Evolutionary conservation across 768 basidiomycete species (phyloP).

Genomic region (Crepidotus variabilis): DNA sequence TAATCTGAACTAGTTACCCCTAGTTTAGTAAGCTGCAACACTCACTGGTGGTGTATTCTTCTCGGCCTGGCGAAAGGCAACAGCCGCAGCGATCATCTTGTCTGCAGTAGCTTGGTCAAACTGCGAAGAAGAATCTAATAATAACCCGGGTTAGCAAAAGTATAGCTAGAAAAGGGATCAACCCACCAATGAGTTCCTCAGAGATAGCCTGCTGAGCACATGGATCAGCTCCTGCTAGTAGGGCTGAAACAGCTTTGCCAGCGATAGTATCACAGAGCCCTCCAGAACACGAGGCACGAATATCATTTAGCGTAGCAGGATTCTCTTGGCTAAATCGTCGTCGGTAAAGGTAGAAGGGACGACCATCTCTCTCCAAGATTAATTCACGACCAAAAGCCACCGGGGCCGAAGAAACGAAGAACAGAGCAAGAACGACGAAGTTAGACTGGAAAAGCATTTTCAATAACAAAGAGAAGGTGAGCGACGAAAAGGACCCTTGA

Average conservation of each 20-base stretch:
- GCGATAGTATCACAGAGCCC: slow-evolving; percentile 46
- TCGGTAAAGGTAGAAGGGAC: slow-evolving; percentile 43
- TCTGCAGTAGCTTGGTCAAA: slow-evolving; percentile 47
- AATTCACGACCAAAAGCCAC: slow-evolving; percentile 34
- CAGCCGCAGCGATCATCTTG: slow-evolving; percentile 49
- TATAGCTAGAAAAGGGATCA: neutral
- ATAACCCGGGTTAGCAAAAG: neutral
- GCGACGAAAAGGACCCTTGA: slow-evolving; percentile 13
- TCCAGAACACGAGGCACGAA: slow-evolving; percentile 44
- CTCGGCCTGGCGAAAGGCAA: slow-evolving; percentile 51
- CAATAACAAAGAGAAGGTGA: slow-evolving; percentile 7
- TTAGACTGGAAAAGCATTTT: slow-evolving; percentile 28
- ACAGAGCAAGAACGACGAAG: slow-evolving; percentile 21
- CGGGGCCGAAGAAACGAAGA: slow-evolving; percentile 23
- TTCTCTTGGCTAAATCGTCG: slow-evolving; percentile 53
- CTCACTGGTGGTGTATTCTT: slow-evolving; percentile 58
- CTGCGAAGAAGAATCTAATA: slow-evolving; percentile 45
- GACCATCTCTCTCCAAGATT: slow-evolving; percentile 46
- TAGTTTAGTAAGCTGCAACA: neutral
- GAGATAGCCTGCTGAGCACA: slow-evolving; percentile 58
- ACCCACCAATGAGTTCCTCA: slow-evolving; percentile 51
- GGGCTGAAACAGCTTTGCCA: slow-evolving; percentile 45
- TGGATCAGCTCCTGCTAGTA: slow-evolving; percentile 48
- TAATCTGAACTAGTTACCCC: neutral
- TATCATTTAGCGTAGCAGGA: slow-evolving; percentile 40